Conservation (phyloP, 805 yeast genomes). For the Lipomyces oligophaga region DNA sequence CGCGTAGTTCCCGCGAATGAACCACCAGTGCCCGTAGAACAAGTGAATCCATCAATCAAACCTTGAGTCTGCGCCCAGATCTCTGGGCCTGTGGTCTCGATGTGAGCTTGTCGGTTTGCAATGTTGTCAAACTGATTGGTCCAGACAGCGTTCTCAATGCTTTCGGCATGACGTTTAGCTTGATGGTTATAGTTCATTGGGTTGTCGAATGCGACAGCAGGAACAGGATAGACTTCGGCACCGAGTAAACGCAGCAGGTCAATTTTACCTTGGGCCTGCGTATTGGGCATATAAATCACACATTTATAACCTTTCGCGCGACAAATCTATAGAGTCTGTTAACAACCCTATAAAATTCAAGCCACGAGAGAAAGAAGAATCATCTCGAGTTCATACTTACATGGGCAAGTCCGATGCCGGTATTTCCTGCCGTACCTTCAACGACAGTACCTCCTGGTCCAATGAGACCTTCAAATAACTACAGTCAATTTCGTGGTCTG, state of each 20-base stretch:
- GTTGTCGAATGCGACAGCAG: slow-evolving; percentile 76
- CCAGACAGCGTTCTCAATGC: slow-evolving; percentile 78
- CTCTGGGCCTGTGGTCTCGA: slow-evolving; percentile 89
- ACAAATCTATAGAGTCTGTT: slow-evolving; percentile 45
- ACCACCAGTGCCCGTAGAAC: slow-evolving; percentile 92
- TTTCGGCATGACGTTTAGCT: slow-evolving; percentile 79
- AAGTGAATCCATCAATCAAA: slow-evolving; percentile 76
- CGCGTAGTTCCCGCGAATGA: slow-evolving; percentile 83
- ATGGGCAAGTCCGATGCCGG: slow-evolving; percentile 89
- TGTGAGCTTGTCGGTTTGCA: slow-evolving; percentile 86
- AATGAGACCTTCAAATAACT: slow-evolving; percentile 42
- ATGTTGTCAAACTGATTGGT: slow-evolving; percentile 85
- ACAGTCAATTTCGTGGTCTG: neutral
- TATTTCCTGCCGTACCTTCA: slow-evolving; percentile 93
- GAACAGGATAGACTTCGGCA: slow-evolving; percentile 84
- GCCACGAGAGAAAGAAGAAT: too few species aligned
- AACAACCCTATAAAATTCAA: too few species aligned
- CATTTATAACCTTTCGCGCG: slow-evolving; percentile 79
- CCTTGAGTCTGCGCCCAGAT: slow-evolving; percentile 83
- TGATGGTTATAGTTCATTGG: slow-evolving; percentile 85
- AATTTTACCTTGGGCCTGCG: slow-evolving; percentile 77
- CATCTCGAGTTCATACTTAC: too few species aligned
- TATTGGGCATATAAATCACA: slow-evolving; percentile 86
- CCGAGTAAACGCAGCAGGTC: slow-evolving; percentile 72
- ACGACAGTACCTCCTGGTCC: slow-evolving; percentile 80